A percentile compares a stretch with the other conserved stretches of the same genome.
Evolutionary conservation across 2,329 filamentous ascomycete genomes (phyloP).

Genomic region (Pseudogymnoascus sp.): DNA sequence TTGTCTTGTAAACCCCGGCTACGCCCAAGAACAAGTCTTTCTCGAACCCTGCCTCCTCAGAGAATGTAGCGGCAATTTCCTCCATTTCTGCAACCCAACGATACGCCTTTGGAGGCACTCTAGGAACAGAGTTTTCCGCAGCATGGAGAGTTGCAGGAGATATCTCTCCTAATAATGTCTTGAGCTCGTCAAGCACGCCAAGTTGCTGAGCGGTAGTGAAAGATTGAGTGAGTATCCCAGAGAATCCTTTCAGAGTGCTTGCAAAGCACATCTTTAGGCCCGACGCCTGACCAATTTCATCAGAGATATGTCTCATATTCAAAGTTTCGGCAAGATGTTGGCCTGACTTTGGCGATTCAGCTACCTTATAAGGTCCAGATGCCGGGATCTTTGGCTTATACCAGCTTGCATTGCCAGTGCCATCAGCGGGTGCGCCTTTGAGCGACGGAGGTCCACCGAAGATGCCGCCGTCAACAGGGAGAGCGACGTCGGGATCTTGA

Average conservation of each 20-base stretch:
- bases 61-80: conserved; percentile 62
- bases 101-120: conserved; percentile 68
- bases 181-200: conserved; percentile 53
- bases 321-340: conserved; percentile 36
- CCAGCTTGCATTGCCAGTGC: conserved; percentile 10
- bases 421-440: conserved; percentile 16
- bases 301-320: conserved; percentile 42
- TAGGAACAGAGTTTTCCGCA: conserved; percentile 45
- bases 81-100: conserved; percentile 73
- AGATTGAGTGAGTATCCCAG: conserved; percentile 61
- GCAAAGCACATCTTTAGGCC: conserved; percentile 63
- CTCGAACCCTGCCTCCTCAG: conserved; percentile 55
- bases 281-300: conserved; percentile 46
- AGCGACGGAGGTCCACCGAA: conserved; percentile 45
- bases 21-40: conserved; percentile 50
- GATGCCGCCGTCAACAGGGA: conserved; percentile 50
- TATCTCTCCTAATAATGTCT: conserved; percentile 44
- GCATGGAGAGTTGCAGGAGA: conserved; percentile 40
- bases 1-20: conserved; percentile 52
- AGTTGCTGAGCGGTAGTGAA: conserved; percentile 61
- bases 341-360: conserved; percentile 35
- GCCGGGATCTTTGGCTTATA: conserved; percentile 34
- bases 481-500: conserved; percentile 19
- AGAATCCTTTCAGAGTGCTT: conserved; percentile 55
- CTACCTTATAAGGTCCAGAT: conserved; percentile 41